Percentiles rank a stretch among this genome's conserved stretches.
phyloP scores from a whole-genome alignment of 2,329 filamentous ascomycete species.

The Claviceps pusilla region DNA sequence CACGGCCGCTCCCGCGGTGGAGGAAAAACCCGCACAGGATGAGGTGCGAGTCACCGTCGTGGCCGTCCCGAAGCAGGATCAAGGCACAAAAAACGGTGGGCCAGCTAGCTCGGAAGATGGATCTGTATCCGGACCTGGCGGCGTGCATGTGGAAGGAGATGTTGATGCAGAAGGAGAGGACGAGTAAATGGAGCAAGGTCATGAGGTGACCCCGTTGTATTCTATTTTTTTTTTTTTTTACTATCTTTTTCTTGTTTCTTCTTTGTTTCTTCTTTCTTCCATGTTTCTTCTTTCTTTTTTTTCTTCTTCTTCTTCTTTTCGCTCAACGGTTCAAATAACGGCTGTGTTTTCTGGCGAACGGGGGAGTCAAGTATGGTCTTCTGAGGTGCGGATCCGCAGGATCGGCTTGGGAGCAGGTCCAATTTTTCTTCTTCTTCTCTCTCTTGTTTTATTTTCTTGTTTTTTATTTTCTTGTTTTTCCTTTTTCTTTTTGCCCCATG shows the following conservation, averaged over 20 bases:
- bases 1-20: slow-evolving; percentile 6
- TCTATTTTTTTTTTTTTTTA: neutral
- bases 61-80: slow-evolving; percentile 8
- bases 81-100: slow-evolving; percentile 9
- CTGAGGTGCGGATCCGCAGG: too few relatives aligned
- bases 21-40: slow-evolving; percentile 16
- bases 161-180: slow-evolving; percentile 1
- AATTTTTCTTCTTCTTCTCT: neutral
- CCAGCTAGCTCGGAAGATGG: slow-evolving; percentile 1
- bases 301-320: too few relatives aligned
- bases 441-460: neutral
- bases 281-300: neutral
- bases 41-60: slow-evolving; percentile 19
- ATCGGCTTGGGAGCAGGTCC: too few relatives aligned
- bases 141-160: neutral
- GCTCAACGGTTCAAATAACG: too few relatives aligned
- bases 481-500: too few relatives aligned
- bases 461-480: neutral
- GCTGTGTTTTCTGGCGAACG: too few relatives aligned
- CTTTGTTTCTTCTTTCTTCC: neutral
- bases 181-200: neutral
- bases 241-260: neutral
- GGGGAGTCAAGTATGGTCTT: too few relatives aligned
- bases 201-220: neutral
- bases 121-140: neutral